These are phyloP conservation scores for Cyathus striatus DNA, from an alignment of 768 basidiomycete species.

Conservation along the genomic window DNA sequence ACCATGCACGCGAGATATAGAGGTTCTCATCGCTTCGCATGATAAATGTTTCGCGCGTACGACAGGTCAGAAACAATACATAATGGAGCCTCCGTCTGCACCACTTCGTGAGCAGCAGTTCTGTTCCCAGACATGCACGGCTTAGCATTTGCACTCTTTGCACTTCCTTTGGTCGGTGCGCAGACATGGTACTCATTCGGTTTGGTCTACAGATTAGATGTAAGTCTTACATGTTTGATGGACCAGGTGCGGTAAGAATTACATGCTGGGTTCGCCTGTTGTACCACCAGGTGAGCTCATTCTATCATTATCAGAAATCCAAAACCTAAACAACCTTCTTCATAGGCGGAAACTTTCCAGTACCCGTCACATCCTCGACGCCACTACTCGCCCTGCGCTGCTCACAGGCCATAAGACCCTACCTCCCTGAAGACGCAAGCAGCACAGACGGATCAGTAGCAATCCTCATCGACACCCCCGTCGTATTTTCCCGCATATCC, in stretches of 20 bases:
- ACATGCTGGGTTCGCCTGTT: conserved; percentile 36
- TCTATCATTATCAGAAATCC: neutral
- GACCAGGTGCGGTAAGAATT: conserved; percentile 53
- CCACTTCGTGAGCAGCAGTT: no score
- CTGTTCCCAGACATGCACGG: no score
- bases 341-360: conserved; percentile 38
- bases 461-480: conserved; percentile 47
- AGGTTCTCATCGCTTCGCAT: no score
- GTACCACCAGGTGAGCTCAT: conserved; percentile 35
- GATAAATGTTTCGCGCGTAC: no score
- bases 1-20: no score
- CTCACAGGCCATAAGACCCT: conserved; percentile 53
- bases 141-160: no score
- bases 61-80: no score
- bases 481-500: conserved; percentile 42
- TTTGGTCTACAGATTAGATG: no score
- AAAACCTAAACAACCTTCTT: neutral
- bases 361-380: conserved; percentile 25
- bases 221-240: no score
- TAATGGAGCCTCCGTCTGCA: no score
- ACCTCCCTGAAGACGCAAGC: conserved; percentile 46
- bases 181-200: neutral
- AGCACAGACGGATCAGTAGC: conserved; percentile 27
- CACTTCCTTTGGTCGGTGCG: no score
- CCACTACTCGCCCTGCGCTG: conserved; percentile 57